Conservation (phyloP, 805 yeast species). For the Kazachstania taianensis region DNA sequence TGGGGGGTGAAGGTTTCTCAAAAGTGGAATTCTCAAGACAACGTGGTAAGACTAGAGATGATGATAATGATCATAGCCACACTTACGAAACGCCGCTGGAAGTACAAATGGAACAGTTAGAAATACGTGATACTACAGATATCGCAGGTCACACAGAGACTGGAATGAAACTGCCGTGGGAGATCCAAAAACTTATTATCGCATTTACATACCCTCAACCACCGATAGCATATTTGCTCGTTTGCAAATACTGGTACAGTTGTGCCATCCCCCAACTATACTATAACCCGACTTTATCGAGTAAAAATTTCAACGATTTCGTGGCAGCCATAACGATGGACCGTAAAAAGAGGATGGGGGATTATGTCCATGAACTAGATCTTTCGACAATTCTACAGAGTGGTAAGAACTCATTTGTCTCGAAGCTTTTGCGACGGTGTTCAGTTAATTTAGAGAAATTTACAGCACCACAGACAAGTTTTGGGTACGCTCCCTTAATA, state of each 20-base stretch:
- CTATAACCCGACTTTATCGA: slow-evolving; percentile 47
- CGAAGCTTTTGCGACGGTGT: slow-evolving; percentile 72
- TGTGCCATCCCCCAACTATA: slow-evolving; percentile 60
- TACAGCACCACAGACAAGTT: slow-evolving; percentile 89
- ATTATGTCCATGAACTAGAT: slow-evolving; percentile 55
- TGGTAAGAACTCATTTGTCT: slow-evolving; percentile 85
- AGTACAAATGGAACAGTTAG: background rate
- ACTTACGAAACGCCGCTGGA: background rate
- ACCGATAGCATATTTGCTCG: slow-evolving; percentile 39
- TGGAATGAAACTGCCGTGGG: slow-evolving; percentile 36
- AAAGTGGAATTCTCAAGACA: slow-evolving; percentile 8
- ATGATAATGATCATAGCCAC: background rate
- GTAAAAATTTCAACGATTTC: slow-evolving; percentile 61
- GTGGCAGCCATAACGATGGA: slow-evolving; percentile 53
- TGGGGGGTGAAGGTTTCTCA: slow-evolving; percentile 33
- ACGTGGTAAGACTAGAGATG: background rate
- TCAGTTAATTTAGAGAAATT: slow-evolving; percentile 54
- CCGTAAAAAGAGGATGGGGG: slow-evolving; percentile 41
- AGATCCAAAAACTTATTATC: slow-evolving; percentile 36
- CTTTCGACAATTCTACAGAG: slow-evolving; percentile 74
- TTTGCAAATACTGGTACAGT: slow-evolving; percentile 51
- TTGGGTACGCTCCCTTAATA: slow-evolving; percentile 84
- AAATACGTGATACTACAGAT: background rate
- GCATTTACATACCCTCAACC: slow-evolving; percentile 6
- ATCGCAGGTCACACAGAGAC: background rate